Base-by-base conservation (phyloP, 2,329 filamentous ascomycete genomes). In the Venturia asperata region DNA sequence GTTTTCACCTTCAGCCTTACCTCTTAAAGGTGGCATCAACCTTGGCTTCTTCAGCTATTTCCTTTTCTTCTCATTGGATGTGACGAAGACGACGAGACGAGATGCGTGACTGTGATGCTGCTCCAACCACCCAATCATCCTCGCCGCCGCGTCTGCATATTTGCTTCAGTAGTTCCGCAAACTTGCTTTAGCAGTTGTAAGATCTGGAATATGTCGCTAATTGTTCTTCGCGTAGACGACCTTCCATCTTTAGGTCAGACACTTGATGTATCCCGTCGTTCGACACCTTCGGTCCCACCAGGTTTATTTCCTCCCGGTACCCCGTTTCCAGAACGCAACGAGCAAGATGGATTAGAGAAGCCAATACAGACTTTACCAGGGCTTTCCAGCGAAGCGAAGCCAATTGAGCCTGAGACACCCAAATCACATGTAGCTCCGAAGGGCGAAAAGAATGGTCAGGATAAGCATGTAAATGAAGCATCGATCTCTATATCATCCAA, bases 51-150 rank as follows among this genome's bases (percentile, higher is more conserved):
- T 70, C 61, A 66, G 41, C 63, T n/a, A 34, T 67, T 70, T 68
- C 68, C 71, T 69, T 68, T 72, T 71, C 30, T 24, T 47, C 42
- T 49, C 45, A 17, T 60, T 71, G 71, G 67, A 68, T 69, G 75
- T 77, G 75, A 76, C 74, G 74, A 75, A 76, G 75, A 75, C 74
- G 74, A 68, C 69, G 60, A 41, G 37, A 55, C 19, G 47, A 58
- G 47, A 56, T 47, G 19, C 58, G 30, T 34, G 30, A 62, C 27
- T 27, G 37, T 43, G 34, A 41, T 62, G 24, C 39, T 37, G 42
- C 56, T 27, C 37, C 4, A 21, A 39, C 7, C 30, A 52, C 7
- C 9, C 24, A 21, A 15, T 10, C 43, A 7, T 15, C 34, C 42
- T 37, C 27, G 34, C 39, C 27, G 52, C 55, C 24, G 41, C 42